phyloP scores from a whole-genome alignment of 768 basidiomycete genomes.

The Sporobolomyces roseus region DNA sequence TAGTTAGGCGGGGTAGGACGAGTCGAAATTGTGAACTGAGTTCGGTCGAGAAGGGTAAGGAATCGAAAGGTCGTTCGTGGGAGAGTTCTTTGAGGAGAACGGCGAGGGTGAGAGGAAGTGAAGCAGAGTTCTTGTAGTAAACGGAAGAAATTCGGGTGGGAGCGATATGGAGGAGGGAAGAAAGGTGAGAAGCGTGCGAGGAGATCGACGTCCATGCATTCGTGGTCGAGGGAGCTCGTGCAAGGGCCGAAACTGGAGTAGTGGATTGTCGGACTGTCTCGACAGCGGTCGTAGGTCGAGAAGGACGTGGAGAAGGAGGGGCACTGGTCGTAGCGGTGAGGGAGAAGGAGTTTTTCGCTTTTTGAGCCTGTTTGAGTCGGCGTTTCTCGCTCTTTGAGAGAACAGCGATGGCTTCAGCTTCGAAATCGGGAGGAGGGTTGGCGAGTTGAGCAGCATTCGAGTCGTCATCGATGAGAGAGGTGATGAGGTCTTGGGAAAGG shows the following conservation, averaged over 20 bases:
- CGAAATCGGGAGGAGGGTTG: not conserved
- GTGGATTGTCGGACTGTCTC: not conserved
- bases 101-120: conserved; percentile 25
- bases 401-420: not conserved
- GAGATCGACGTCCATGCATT: conserved; percentile 35
- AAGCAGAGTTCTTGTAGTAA: conserved; percentile 19
- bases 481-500: conserved; percentile 32
- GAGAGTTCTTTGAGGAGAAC: conserved; percentile 25
- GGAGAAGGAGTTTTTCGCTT: conserved; percentile 29
- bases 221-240: conserved; percentile 6
- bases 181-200: conserved; percentile 29
- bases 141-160: conserved; percentile 14
- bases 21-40: conserved; percentile 5
- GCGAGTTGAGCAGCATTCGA: conserved; percentile 6
- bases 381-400: conserved; percentile 8
- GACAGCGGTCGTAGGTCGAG: not conserved
- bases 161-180: conserved; percentile 25
- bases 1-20: conserved; percentile 8
- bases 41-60: conserved; percentile 8
- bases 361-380: conserved; percentile 23
- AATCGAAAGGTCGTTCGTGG: conserved; percentile 23
- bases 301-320: not conserved
- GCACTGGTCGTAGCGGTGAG: conserved; percentile 28
- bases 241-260: not conserved
- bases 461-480: conserved; percentile 18